A percentile compares a stretch with the other conserved stretches of the same genome.
phyloP scores from a whole-genome alignment of 2,329 filamentous ascomycete species.

The Aureobasidium musti region DNA sequence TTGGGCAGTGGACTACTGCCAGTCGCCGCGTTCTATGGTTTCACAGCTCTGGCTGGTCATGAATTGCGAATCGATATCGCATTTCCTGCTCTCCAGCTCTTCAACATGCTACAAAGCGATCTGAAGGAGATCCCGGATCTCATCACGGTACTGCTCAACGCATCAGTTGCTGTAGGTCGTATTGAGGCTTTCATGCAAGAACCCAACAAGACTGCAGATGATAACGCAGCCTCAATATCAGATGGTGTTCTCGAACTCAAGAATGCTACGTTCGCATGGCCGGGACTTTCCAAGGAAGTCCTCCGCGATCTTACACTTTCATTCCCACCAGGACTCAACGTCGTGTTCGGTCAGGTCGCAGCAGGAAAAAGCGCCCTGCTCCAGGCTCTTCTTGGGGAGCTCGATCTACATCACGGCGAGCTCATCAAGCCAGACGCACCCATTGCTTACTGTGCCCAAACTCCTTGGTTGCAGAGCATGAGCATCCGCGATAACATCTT shows the following conservation, averaged over 20 bases:
- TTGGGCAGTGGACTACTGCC: constrained; percentile 75
- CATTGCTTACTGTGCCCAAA: constrained; percentile 66
- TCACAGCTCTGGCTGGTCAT: constrained; percentile 68
- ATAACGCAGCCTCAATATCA: constrained; percentile 41
- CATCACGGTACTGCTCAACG: constrained; percentile 76
- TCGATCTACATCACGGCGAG: constrained; percentile 56
- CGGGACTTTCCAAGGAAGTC: constrained; percentile 62
- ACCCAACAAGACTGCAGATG: constrained; percentile 63
- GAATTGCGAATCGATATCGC: constrained; percentile 76
- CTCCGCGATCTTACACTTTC: constrained; percentile 57
- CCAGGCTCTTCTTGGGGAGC: constrained; percentile 61
- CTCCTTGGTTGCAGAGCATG: constrained; percentile 70
- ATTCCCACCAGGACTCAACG: constrained; percentile 59
- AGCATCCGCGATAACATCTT: constrained; percentile 69
- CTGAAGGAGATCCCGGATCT: constrained; percentile 74
- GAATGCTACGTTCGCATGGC: constrained; percentile 76
- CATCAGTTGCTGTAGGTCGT: constrained; percentile 76
- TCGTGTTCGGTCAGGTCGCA: constrained; percentile 65
- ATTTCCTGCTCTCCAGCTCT: constrained; percentile 82
- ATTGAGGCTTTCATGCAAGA: constrained; percentile 87
- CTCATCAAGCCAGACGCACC: constrained; percentile 57
- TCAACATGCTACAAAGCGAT: constrained; percentile 71
- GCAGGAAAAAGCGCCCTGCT: constrained; percentile 64
- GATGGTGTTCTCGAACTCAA: constrained; percentile 53
- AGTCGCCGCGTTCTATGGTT: constrained; percentile 77